Evolutionary conservation across 164 flowering plant species (phyloP).

Genomic region (Paratinospora sagittata): DNA sequence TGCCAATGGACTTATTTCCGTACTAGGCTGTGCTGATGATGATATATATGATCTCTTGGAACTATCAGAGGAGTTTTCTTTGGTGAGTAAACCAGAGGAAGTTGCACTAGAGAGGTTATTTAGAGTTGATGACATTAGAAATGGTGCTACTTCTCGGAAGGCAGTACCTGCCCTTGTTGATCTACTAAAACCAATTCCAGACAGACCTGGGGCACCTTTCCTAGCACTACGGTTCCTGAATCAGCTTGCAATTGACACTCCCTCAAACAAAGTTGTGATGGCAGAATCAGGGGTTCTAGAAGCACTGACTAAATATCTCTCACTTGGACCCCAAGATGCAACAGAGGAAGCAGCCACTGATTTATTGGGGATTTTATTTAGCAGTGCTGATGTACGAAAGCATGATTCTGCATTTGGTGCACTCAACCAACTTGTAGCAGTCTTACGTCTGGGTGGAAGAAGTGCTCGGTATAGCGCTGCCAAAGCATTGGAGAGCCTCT

Average conservation of each 20-base stretch:
- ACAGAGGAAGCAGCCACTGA: slow-evolving; percentile 97
- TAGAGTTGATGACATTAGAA: slow-evolving; percentile 96
- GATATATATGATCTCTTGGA: slow-evolving; percentile 75
- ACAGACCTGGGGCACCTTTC: slow-evolving; percentile 98
- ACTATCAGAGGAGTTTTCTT: slow-evolving; percentile 65
- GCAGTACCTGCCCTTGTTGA: slow-evolving; percentile 93
- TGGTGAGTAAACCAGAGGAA: slow-evolving; percentile 84
- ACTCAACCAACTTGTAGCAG: slow-evolving; percentile 93
- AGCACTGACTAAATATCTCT: slow-evolving; percentile 86
- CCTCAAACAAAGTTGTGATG: slow-evolving; percentile 80
- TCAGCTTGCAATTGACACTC: slow-evolving; percentile 84
- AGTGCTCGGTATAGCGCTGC: slow-evolving; percentile 93
- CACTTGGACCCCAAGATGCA: slow-evolving; percentile 95
- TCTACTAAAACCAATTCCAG: slow-evolving; percentile 92
- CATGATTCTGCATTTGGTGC: slow-evolving; percentile 92
- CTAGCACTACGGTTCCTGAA: slow-evolving; percentile 83
- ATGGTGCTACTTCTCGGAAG: slow-evolving; percentile 92
- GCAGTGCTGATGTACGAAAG: slow-evolving; percentile 79
- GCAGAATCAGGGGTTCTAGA: slow-evolving; percentile 95
- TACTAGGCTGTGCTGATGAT: slow-evolving; percentile 94
- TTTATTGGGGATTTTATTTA: slow-evolving; percentile 73
- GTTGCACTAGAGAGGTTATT: slow-evolving; percentile 92
- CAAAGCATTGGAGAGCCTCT: slow-evolving; percentile 84
- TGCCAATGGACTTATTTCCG: slow-evolving; percentile 75
- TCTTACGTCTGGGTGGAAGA: slow-evolving; percentile 89